Base-by-base conservation (phyloP, 1,284 basidiomycete genomes). In the Volvariella surrecta region DNA sequence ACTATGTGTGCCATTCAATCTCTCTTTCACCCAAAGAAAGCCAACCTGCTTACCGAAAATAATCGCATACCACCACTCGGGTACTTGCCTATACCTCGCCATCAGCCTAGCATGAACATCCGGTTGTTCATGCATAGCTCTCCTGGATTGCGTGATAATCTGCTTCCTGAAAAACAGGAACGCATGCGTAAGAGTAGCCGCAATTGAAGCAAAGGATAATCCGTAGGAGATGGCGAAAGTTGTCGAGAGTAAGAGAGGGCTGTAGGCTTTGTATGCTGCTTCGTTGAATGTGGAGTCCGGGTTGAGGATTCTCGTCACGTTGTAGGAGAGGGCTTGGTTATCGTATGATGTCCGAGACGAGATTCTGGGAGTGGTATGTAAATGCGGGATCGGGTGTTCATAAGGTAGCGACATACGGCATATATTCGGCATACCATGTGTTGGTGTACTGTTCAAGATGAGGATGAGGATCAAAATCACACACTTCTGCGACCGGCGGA, bases 51-150 rank as follows among this genome's bases (percentile, higher is more conserved):
- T 44, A 69, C 66, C 32, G 53, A 74, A 75, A 34, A 74, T 69
- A 48, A 73, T 70, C 0, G 72, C 64, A 51, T 74, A 74, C 69
- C 79, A 86, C 82, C 83, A 89, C 49, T 85, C 74, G 0, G 86
- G 85, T 0, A 89, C 83, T 57, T 82, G 78, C 2, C 63, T 68
- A 61, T 95, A 95, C 45, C 71, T 71, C 9, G 78, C 62, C 89
- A 94, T 93, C 21, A 93, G 67, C n/a, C 77, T 69, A 15, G 79
- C 78, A 59, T 95, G 91, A 42, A 95, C 81, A 64, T 95, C 91
- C 6, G 88, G 85, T 52, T 87, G 80, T 54, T 90, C 87, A 39
- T 72, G 57, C 54, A 83, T 69, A 9, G 79, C 73, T 24, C 75
- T 70, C 19, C 87, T 66, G 0, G 80, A 70, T 48, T 79, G 76